A percentile compares a stretch with the other conserved stretches of the same genome.
These are phyloP conservation scores for Malbranchea zuffiana DNA, from an alignment of 2,329 filamentous ascomycete species.

Conservation along the genomic window DNA sequence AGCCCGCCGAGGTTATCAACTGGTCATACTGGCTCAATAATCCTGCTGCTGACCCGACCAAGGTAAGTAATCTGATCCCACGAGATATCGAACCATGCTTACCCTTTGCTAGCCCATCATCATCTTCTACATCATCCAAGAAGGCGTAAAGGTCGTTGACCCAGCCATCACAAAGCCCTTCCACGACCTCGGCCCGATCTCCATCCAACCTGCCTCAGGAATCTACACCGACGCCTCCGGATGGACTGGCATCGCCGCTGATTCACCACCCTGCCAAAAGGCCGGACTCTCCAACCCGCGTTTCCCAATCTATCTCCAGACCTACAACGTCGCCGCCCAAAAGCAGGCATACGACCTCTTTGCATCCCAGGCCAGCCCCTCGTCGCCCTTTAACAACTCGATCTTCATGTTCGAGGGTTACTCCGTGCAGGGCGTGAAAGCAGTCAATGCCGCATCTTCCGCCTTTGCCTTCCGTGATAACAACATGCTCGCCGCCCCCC, in stretches of 20 bases:
- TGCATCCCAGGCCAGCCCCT: slow-evolving; percentile 22
- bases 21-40: slow-evolving; percentile 33
- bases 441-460: slow-evolving; percentile 25
- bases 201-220: slow-evolving; percentile 25
- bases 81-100: not conserved
- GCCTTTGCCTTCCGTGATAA: slow-evolving; percentile 40
- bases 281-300: slow-evolving; percentile 31
- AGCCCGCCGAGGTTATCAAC: slow-evolving; percentile 38
- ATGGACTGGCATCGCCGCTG: slow-evolving; percentile 34
- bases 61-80: slow-evolving; percentile 12
- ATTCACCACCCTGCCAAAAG: slow-evolving; percentile 35
- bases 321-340: slow-evolving; percentile 31
- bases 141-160: slow-evolving; percentile 32
- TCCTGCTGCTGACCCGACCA: slow-evolving; percentile 19
- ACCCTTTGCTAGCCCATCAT: slow-evolving; percentile 20
- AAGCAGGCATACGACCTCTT: slow-evolving; percentile 31
- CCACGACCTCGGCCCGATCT: slow-evolving; percentile 32
- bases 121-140: slow-evolving; percentile 24
- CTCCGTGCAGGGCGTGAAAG: slow-evolving; percentile 36
- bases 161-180: slow-evolving; percentile 36
- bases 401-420: slow-evolving; percentile 50
- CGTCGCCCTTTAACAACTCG: slow-evolving; percentile 28
- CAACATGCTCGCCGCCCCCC: slow-evolving; percentile 31
- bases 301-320: slow-evolving; percentile 37
- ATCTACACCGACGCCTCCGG: slow-evolving; percentile 37